Base-by-base conservation (phyloP, 108 stramenopile species). In the Bacterosira constricta region DNA sequence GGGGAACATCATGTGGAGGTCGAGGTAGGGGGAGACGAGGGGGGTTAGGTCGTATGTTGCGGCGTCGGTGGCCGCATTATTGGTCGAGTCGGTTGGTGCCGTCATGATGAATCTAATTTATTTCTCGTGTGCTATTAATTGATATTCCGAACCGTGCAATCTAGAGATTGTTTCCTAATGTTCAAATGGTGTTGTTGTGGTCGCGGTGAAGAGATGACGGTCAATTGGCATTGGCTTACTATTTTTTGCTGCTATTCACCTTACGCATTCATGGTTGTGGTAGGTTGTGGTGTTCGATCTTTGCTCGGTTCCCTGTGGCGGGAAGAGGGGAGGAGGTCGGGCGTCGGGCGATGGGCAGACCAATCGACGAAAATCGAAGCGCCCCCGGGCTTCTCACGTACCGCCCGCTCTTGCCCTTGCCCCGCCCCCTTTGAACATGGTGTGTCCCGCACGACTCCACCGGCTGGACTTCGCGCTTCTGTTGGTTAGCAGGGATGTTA, bases 1-100 rank as follows among this genome's bases (percentile, higher is more conserved):
- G 34, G 95, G 96, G 80, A 96, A 93, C 83, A 98, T 87, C 88
- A 97, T 88, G 90, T 98, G 98, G 10, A 92, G 90, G 78, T 98
- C 98, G 72, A 97, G 78, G 69, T 85, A 92, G 36, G 95, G 90
- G 41, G 91, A 89, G 63, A 94, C 83, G 42, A 80, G 80, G 41
- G 84, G 81, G 54, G 97, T 97, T 63, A 97, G 84, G 63, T 97
- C 96, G 67, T 77, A 77, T 12, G 75, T 63, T 9, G 75, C 57
- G 66, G 75, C 75, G 67, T 77, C 75, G 67, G 51, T 41, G 65
- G 66, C 41, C 11, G n/a, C 55, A n/a, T 7, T 32, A 18, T 29
- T 32, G 15, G 30, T 56, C 0, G 36, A 36, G 15, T 56, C 55
- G 32, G 6, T 53, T 9, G 62, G 62, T 34, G 62, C 27, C 42